Evolutionary conservation across 1,284 basidiomycete genomes (phyloP).

Genomic region (Rhodotorula sp.): DNA sequence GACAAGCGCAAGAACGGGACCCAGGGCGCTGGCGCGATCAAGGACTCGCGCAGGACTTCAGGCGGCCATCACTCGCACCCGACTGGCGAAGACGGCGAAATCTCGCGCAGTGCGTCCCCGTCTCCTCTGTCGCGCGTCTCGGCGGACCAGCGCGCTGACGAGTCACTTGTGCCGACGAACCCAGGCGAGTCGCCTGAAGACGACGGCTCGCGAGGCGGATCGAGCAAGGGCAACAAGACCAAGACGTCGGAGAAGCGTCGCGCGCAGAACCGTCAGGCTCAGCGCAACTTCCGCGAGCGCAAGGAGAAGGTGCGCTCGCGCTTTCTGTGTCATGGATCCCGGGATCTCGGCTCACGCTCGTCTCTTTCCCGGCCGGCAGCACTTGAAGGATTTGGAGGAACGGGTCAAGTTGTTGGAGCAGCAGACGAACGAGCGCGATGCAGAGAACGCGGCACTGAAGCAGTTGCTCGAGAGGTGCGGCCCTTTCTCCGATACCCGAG

Average conservation of each 20-base stretch:
- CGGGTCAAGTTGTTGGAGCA: conserved; percentile 38
- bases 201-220: neutral
- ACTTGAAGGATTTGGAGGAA: conserved; percentile 43
- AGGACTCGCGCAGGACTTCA: conserved; percentile 8
- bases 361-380: conserved; percentile 11
- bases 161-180: no score
- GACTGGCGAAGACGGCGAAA: conserved; percentile 19
- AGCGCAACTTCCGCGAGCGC: conserved; percentile 43
- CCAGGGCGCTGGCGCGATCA: conserved; percentile 11
- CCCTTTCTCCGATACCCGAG: neutral
- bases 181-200: conserved; percentile 27
- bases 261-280: conserved; percentile 43
- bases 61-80: conserved; percentile 16
- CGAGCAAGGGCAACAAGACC: conserved; percentile 14
- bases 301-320: conserved; percentile 40
- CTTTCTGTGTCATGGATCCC: neutral
- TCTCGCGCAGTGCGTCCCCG: conserved; percentile 16
- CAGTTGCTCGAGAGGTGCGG: conserved; percentile 36
- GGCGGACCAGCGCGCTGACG: neutral
- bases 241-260: conserved; percentile 36
- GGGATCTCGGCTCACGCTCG: neutral
- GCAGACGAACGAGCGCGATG: conserved; percentile 19
- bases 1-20: conserved; percentile 25
- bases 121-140: neutral
- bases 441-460: conserved; percentile 42